Evolutionary conservation across 805 yeast genomes (phyloP).

Genomic region (Tetrapisispora arboricola): DNA sequence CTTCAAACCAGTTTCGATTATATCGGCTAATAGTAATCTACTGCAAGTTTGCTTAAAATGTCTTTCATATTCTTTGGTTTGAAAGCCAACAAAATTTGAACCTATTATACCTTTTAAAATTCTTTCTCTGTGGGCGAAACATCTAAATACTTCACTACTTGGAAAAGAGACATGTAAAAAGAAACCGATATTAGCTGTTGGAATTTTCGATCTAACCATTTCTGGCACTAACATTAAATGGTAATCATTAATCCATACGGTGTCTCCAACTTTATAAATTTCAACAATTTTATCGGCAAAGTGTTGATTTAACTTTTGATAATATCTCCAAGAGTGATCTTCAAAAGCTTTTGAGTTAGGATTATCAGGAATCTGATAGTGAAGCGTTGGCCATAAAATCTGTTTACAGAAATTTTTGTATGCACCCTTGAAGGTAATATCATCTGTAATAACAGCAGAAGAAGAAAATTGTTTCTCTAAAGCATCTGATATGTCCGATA

Average conservation of each 20-base stretch:
- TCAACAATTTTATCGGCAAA: conserved; percentile 69
- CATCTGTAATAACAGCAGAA: conserved; percentile 63
- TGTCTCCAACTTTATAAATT: conserved; percentile 62
- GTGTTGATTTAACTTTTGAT: conserved; percentile 60
- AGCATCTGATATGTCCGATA: conserved; percentile 39
- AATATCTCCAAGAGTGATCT: conserved; percentile 88
- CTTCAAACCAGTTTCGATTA: conserved; percentile 45
- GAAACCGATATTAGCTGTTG: conserved; percentile 81
- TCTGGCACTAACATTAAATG: conserved; percentile 79
- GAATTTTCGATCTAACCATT: conserved; percentile 66
- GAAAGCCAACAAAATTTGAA: conserved; percentile 80
- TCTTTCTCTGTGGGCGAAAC: conserved; percentile 76
- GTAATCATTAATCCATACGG: conserved; percentile 90
- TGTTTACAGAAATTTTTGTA: conserved; percentile 88
- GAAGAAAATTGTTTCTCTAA: conserved; percentile 43
- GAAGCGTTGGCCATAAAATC: conserved; percentile 91
- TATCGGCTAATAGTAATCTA: conserved; percentile 73
- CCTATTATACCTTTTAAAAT: conserved; percentile 79
- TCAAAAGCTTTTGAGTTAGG: conserved; percentile 91
- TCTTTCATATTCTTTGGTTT: conserved; percentile 84
- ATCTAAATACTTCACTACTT: conserved; percentile 87
- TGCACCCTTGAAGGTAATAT: conserved; percentile 78
- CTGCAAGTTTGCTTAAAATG: conserved; percentile 90
- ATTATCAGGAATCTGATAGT: conserved; percentile 90
- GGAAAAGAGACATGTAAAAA: conserved; percentile 93